Evolutionary conservation across 169 alveolate genomes (phyloP).

Genomic region (Cryptosporidium ubiquitum): DNA sequence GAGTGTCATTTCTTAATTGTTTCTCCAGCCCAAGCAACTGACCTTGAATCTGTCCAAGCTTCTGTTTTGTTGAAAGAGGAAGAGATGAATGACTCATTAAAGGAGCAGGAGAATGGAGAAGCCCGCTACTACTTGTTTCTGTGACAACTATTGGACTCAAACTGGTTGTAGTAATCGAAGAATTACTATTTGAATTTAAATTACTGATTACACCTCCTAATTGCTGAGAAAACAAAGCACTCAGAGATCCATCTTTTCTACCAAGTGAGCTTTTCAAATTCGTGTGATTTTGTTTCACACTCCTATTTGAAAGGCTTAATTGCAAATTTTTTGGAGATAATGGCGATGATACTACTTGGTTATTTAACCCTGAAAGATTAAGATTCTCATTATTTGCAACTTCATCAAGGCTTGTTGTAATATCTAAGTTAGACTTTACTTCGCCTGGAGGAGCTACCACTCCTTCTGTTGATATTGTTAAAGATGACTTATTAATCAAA

Average conservation of each 20-base stretch:
- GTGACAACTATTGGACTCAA: conserved; percentile 12
- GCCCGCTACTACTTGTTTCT: neutral
- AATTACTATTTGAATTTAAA: neutral
- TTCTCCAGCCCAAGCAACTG: conserved; percentile 65
- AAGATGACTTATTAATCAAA: conserved; percentile 13
- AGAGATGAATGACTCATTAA: conserved; percentile 23
- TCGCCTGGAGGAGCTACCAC: neutral
- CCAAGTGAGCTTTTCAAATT: neutral
- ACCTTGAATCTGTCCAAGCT: conserved; percentile 69
- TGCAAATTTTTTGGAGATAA: neutral
- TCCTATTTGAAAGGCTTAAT: neutral
- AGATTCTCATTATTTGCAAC: conserved; percentile 8
- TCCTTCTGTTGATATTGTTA: conserved; percentile 6
- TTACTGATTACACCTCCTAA: neutral
- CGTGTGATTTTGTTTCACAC: neutral
- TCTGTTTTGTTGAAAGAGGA: conserved; percentile 65
- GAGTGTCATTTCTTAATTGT: conserved; percentile 66
- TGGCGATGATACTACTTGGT: neutral
- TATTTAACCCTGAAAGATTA: conserved; percentile 15
- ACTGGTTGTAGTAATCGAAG: conserved; percentile 1
- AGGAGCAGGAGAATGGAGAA: conserved; percentile 25
- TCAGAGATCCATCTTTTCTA: conserved; percentile 14
- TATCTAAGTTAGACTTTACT: neutral
- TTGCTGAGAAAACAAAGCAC: conserved; percentile 17
- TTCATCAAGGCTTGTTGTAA: conserved; percentile 18